Evolutionary conservation across 106 monocot genomes (phyloP).

Genomic region (Narthecium ossifragum): DNA sequence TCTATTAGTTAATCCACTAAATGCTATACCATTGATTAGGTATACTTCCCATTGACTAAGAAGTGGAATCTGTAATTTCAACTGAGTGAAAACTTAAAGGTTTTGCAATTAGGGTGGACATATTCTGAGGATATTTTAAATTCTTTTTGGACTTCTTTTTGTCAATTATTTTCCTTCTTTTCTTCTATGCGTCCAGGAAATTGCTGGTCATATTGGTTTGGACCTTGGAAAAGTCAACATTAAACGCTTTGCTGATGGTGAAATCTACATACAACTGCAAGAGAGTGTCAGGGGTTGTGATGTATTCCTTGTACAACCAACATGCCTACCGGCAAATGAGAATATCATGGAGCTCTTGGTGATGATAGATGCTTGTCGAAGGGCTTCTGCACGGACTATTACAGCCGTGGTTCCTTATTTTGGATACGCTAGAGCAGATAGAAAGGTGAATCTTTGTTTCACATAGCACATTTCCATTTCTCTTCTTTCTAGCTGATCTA

Average conservation of each 20-base stretch:
- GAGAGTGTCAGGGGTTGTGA: slow-evolving; percentile 55
- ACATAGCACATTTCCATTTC: no score
- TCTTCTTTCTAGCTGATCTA: no score
- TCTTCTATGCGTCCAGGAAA: slow-evolving; percentile 22
- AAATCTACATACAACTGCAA: slow-evolving; percentile 43
- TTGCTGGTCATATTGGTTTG: slow-evolving; percentile 32
- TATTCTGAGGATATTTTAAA: no score
- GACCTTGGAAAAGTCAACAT: slow-evolving; percentile 32
- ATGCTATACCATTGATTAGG: no score
- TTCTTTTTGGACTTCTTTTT: no score
- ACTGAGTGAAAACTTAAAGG: no score
- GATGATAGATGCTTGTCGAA: slow-evolving; percentile 62
- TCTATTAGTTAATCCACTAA: no score
- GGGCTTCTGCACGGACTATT: slow-evolving; percentile 42
- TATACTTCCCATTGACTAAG: no score
- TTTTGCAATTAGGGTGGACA: no score
- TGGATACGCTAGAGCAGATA: slow-evolving; percentile 59
- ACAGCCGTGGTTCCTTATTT: slow-evolving; percentile 56
- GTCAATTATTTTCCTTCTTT: no score
- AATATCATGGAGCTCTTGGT: slow-evolving; percentile 45
- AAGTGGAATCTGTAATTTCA: no score
- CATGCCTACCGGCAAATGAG: slow-evolving; percentile 50
- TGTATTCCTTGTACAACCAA: slow-evolving; percentile 51
- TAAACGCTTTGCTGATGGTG: slow-evolving; percentile 38
- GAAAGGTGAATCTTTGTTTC: no score